phyloP scores from a whole-genome alignment of 495 filamentous ascomycete genomes.

The Neurospora sp. region DNA sequence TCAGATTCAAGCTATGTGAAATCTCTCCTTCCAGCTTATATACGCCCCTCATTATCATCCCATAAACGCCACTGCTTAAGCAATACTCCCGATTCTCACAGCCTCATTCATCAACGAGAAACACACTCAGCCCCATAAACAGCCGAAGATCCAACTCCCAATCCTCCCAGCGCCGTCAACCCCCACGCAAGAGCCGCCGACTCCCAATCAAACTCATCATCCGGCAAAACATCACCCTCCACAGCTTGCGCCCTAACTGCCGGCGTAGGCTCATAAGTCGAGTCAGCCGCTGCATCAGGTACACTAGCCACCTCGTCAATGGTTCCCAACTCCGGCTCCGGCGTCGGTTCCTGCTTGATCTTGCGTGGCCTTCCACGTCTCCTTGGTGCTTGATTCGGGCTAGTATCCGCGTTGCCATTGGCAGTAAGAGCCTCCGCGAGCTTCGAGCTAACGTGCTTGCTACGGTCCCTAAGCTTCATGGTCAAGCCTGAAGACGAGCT shows the following conservation, averaged over 20 bases:
- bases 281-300: conserved; percentile 5
- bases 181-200: conserved; percentile 35
- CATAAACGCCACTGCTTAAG: background rate
- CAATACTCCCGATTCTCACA: background rate
- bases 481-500: background rate
- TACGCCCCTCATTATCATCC: background rate
- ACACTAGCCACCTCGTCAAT: conserved; percentile 4
- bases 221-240: conserved; percentile 23
- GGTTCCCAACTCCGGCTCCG: conserved; percentile 13
- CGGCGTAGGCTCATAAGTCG: conserved; percentile 21
- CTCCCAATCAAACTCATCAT: conserved; percentile 35
- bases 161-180: conserved; percentile 28
- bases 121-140: conserved; percentile 36
- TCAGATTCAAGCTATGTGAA: background rate
- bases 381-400: conserved; percentile 7
- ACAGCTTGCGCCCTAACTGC: conserved; percentile 10
- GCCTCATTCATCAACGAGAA: conserved; percentile 19
- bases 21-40: background rate
- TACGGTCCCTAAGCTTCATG: background rate
- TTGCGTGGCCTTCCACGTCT: conserved; percentile 20
- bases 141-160: conserved; percentile 29
- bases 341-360: conserved; percentile 14
- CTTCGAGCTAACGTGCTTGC: background rate
- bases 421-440: background rate
- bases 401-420: background rate